These are phyloP conservation scores for Juglanconis sp. DNA, from an alignment of 2,329 filamentous ascomycete species.

Conservation along the genomic window DNA sequence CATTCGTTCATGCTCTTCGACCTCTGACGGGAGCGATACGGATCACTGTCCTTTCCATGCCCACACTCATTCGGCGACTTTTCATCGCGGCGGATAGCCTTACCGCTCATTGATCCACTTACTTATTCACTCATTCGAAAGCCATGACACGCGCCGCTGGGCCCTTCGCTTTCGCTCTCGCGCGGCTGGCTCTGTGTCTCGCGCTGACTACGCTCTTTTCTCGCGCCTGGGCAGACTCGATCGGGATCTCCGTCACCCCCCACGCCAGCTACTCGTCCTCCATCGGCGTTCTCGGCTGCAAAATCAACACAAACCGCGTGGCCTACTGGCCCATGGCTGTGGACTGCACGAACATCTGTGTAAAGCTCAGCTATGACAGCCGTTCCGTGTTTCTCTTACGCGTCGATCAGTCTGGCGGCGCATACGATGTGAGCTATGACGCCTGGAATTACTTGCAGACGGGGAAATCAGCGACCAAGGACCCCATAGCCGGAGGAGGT, in stretches of 20 bases:
- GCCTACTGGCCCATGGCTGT: conserved; percentile 55
- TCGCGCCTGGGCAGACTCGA: conserved; percentile 1
- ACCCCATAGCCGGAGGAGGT: conserved; percentile 45
- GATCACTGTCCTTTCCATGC: no score
- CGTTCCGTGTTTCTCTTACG: conserved; percentile 54
- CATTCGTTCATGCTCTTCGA: no score
- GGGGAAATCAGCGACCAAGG: conserved; percentile 41
- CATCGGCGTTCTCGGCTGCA: conserved; percentile 55
- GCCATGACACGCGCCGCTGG: not conserved
- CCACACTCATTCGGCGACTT: no score
- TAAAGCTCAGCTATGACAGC: conserved; percentile 45
- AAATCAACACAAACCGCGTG: conserved; percentile 56
- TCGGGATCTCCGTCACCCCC: conserved; percentile 43
- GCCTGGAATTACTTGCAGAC: conserved; percentile 55
- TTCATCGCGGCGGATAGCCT: no score
- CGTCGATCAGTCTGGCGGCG: conserved; percentile 53
- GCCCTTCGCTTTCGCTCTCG: not conserved
- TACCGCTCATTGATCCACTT: no score
- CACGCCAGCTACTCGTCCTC: conserved; percentile 55
- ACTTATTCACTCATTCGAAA: not conserved
- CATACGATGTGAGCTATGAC: conserved; percentile 51
- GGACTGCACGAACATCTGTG: conserved; percentile 53
- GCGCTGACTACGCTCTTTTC: not conserved
- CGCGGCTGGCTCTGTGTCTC: not conserved
- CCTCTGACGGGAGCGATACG: no score